A percentile compares a stretch with the other conserved stretches of the same genome.
Conservation (phyloP, 2,329 filamentous ascomycete species). For the Verticillium dahliae region DNA sequence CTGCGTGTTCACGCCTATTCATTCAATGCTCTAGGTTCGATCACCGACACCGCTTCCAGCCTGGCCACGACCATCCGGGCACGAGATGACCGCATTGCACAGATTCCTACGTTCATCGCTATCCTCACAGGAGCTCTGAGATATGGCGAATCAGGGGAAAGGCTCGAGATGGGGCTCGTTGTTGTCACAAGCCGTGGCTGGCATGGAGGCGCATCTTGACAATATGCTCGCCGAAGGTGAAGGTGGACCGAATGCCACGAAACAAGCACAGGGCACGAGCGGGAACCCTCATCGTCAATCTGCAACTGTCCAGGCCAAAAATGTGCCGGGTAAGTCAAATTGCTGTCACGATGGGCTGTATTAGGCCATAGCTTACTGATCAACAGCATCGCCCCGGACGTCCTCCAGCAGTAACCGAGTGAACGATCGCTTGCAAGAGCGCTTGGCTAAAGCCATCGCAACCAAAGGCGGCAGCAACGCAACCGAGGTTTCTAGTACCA, state of each 20-base stretch:
- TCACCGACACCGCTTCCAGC: not conserved
- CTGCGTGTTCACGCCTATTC: not conserved
- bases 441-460: conserved; percentile 80
- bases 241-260: conserved; percentile 18
- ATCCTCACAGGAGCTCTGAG: not conserved
- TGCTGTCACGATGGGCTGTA: too few species aligned
- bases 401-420: conserved; percentile 54
- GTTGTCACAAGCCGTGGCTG: conserved; percentile 84
- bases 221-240: conserved; percentile 81
- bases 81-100: not conserved
- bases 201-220: conserved; percentile 88
- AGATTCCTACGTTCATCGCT: not conserved
- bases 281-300: conserved; percentile 26
- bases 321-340: not conserved
- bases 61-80: not conserved
- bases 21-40: not conserved
- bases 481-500: conserved; percentile 4
- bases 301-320: conserved; percentile 12
- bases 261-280: not conserved
- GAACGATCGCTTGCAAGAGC: conserved; percentile 82
- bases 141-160: not conserved
- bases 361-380: not conserved
- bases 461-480: conserved; percentile 42
- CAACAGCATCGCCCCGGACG: conserved; percentile 3
- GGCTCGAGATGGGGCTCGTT: conserved; percentile 68